Conservation (phyloP, 1,284 basidiomycete species). For the Pseudozyma sp. region DNA sequence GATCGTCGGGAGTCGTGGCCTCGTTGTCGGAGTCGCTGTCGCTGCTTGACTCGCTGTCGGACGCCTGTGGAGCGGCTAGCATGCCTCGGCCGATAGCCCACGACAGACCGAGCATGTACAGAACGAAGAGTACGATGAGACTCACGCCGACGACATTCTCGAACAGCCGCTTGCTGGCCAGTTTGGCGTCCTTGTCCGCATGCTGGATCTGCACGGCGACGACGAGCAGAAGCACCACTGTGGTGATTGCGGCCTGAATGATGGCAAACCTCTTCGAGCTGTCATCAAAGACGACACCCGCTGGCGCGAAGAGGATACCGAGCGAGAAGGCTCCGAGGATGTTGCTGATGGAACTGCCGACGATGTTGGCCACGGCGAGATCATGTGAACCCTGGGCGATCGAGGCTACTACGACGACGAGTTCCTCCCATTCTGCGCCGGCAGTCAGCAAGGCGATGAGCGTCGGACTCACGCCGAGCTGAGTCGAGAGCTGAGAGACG, state of each 20-base stretch:
- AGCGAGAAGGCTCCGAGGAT: slow-evolving; percentile 53
- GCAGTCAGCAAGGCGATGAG: slow-evolving; percentile 48
- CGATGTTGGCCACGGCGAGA: slow-evolving; percentile 57
- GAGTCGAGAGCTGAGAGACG: slow-evolving; percentile 34
- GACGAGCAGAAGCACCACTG: slow-evolving; percentile 31
- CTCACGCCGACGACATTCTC: slow-evolving; percentile 46
- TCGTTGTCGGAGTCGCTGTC: slow-evolving; percentile 3
- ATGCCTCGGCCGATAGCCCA: slow-evolving; percentile 48
- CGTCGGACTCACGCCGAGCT: slow-evolving; percentile 35
- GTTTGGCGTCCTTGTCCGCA: slow-evolving; percentile 25
- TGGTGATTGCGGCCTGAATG: slow-evolving; percentile 40
- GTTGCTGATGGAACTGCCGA: slow-evolving; percentile 62
- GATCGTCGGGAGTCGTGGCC: slow-evolving; percentile 10
- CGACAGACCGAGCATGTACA: slow-evolving; percentile 44
- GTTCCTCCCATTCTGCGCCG: slow-evolving; percentile 56
- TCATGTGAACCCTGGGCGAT: slow-evolving; percentile 38
- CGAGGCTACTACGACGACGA: slow-evolving; percentile 41
- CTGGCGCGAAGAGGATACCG: slow-evolving; percentile 36
- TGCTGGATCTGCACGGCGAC: slow-evolving; percentile 38
- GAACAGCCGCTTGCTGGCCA: slow-evolving; percentile 30
- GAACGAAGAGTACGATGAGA: slow-evolving; percentile 33
- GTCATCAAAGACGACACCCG: slow-evolving; percentile 32
- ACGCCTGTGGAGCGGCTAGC: slow-evolving; percentile 31
- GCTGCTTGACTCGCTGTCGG: slow-evolving; percentile 29
- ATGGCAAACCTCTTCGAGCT: slow-evolving; percentile 39